A percentile compares a stretch with the other conserved stretches of the same genome.
These are phyloP conservation scores for Eleusine indica DNA, from an alignment of 176 grass and related monocot species.

Conservation along the genomic window DNA sequence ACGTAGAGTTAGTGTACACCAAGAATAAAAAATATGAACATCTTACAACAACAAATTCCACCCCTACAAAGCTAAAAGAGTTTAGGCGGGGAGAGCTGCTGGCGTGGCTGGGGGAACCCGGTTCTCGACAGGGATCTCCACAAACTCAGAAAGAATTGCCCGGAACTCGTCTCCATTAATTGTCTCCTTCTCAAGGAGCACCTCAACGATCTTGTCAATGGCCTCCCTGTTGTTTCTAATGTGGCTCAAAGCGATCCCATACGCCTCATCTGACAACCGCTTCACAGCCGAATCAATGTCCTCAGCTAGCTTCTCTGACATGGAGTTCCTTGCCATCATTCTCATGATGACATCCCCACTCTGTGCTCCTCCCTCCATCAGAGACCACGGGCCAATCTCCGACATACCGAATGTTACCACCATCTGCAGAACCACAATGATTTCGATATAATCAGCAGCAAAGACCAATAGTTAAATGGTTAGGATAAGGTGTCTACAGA, in stretches of 20 bases:
- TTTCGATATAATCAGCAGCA: slow-evolving; percentile 24
- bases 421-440: slow-evolving; percentile 62
- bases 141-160: slow-evolving; percentile 86
- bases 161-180: slow-evolving; percentile 83
- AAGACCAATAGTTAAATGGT: not conserved
- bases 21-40: slow-evolving; percentile 56
- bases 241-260: slow-evolving; percentile 69
- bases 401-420: slow-evolving; percentile 96
- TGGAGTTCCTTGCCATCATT: slow-evolving; percentile 98
- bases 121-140: slow-evolving; percentile 91
- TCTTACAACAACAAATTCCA: slow-evolving; percentile 50
- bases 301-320: slow-evolving; percentile 94
- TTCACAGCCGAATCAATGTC: slow-evolving; percentile 90
- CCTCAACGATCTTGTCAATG: slow-evolving; percentile 94
- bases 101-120: slow-evolving; percentile 64
- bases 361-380: slow-evolving; percentile 81
- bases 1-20: slow-evolving; percentile 46
- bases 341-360: slow-evolving; percentile 88
- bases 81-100: slow-evolving; percentile 53
- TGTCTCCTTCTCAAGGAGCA: slow-evolving; percentile 95
- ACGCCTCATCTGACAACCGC: slow-evolving; percentile 75
- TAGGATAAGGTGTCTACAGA: not conserved
- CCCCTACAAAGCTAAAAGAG: slow-evolving; percentile 31
- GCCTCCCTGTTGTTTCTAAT: slow-evolving; percentile 86
- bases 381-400: slow-evolving; percentile 92